Conservation (phyloP, 2,329 filamentous ascomycete species). For the Nigrospora oryzae region DNA sequence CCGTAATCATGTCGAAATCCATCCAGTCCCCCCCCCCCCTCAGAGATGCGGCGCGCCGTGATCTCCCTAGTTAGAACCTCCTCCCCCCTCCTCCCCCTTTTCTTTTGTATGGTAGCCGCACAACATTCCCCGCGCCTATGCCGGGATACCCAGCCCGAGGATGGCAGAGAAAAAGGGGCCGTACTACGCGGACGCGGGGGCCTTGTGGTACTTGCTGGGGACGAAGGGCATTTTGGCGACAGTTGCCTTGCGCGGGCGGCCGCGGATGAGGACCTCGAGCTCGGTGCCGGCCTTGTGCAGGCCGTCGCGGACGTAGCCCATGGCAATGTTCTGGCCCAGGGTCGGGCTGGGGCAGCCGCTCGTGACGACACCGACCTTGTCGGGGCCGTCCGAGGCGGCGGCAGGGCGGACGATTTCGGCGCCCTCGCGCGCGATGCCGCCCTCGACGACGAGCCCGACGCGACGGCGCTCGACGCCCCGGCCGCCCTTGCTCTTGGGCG, state of each 20-base stretch:
- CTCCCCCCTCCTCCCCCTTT: too few species aligned
- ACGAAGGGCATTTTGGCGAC: constrained; percentile 90
- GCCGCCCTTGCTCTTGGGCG: constrained; percentile 63
- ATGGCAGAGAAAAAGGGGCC: too few species aligned
- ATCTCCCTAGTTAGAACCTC: too few species aligned
- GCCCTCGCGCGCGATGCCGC: constrained; percentile 84
- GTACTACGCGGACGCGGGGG: constrained; percentile 9
- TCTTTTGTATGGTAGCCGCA: too few species aligned
- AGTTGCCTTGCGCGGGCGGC: constrained; percentile 63
- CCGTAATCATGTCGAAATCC: too few species aligned
- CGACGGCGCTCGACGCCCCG: constrained; percentile 62
- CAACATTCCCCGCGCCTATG: too few species aligned
- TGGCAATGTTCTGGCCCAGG: constrained; percentile 84
- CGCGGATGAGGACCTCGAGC: constrained; percentile 68
- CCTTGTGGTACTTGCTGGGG: constrained; percentile 65
- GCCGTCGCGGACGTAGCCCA: constrained; percentile 82
- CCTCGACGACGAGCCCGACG: constrained; percentile 74
- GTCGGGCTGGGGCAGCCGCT: constrained; percentile 86
- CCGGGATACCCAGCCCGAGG: too few species aligned
- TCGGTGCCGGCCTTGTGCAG: constrained; percentile 79
- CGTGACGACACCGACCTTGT: constrained; percentile 65
- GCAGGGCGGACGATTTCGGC: constrained; percentile 58
- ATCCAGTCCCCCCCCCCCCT: too few species aligned
- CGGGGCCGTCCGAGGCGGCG: constrained; percentile 3
- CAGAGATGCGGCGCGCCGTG: too few species aligned